Conservation (phyloP, 1,139 yeast species). For the Magnusiomyces tetraspermus region DNA sequence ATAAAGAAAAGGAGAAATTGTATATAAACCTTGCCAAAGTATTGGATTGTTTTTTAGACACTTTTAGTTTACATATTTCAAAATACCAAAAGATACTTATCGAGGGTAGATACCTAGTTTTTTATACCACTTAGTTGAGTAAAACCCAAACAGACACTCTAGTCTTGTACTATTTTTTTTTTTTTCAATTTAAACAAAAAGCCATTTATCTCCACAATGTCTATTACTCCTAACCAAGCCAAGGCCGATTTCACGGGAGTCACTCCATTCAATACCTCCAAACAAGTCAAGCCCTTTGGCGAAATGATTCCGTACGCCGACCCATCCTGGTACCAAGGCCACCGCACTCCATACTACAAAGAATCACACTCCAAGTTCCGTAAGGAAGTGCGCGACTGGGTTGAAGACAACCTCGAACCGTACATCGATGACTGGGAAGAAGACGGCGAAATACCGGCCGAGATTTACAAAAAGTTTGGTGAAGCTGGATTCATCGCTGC, state of each 20-base stretch:
- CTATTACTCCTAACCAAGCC: slow-evolving; percentile 17
- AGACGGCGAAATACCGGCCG: slow-evolving; percentile 30
- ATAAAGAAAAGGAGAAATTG: too few relatives aligned
- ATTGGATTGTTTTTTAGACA: too few relatives aligned
- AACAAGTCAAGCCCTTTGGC: slow-evolving; percentile 27
- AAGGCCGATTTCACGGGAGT: slow-evolving; percentile 6
- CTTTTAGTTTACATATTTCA: too few relatives aligned
- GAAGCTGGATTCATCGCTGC: slow-evolving; percentile 30
- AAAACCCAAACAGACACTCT: too few relatives aligned
- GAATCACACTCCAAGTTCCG: slow-evolving; percentile 35
- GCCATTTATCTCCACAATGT: too few relatives aligned
- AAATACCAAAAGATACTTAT: too few relatives aligned
- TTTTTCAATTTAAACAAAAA: too few relatives aligned
- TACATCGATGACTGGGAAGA: slow-evolving; percentile 38
- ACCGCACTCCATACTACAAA: slow-evolving; percentile 34
- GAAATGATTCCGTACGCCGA: slow-evolving; percentile 38
- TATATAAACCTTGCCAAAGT: too few relatives aligned
- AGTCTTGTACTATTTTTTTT: too few relatives aligned
- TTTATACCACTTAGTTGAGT: too few relatives aligned
- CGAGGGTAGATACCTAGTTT: too few relatives aligned
- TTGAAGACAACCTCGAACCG: slow-evolving; percentile 34
- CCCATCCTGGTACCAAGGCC: slow-evolving; percentile 39
- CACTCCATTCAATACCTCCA: slow-evolving; percentile 11
- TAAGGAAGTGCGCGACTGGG: slow-evolving; percentile 34
- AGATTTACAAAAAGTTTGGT: slow-evolving; percentile 29